A percentile compares a stretch with the other conserved stretches of the same genome.
Conservation (phyloP, 306 rosid genomes). For the Lotus japonicus region DNA sequence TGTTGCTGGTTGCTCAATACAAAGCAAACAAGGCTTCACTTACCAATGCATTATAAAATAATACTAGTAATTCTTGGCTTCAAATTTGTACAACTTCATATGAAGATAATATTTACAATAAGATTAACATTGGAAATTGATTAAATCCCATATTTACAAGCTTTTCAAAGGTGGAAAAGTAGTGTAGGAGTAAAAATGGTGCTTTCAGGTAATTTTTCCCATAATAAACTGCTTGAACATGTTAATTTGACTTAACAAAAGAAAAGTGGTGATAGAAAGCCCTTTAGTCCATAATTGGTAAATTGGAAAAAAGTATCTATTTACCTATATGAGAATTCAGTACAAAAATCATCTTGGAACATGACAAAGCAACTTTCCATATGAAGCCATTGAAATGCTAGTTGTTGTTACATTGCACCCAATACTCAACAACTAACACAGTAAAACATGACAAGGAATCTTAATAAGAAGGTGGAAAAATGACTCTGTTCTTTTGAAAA, state of each 20-base stretch:
- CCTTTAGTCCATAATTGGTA: background rate
- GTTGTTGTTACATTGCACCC: constrained; percentile 16
- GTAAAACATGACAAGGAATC: background rate
- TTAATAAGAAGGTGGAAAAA: background rate
- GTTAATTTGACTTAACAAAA: background rate
- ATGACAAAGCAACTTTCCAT: constrained; percentile 4
- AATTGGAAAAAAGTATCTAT: background rate
- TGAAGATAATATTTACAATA: background rate
- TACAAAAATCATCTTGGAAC: background rate
- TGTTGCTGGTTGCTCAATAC: background rate
- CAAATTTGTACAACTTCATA: background rate
- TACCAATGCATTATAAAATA: constrained; percentile 8
- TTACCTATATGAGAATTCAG: background rate
- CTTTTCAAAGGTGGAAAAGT: background rate
- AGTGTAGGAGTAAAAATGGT: background rate
- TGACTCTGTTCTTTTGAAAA: background rate
- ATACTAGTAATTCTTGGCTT: background rate
- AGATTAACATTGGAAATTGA: background rate
- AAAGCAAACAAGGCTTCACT: background rate
- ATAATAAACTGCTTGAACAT: background rate
- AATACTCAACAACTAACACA: constrained; percentile 21
- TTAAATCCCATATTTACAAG: background rate
- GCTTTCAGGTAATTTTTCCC: background rate
- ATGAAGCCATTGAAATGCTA: background rate
- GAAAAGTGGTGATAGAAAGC: background rate